Conservation (phyloP, 495 filamentous ascomycete genomes). For the Xylaria intraflava region DNA sequence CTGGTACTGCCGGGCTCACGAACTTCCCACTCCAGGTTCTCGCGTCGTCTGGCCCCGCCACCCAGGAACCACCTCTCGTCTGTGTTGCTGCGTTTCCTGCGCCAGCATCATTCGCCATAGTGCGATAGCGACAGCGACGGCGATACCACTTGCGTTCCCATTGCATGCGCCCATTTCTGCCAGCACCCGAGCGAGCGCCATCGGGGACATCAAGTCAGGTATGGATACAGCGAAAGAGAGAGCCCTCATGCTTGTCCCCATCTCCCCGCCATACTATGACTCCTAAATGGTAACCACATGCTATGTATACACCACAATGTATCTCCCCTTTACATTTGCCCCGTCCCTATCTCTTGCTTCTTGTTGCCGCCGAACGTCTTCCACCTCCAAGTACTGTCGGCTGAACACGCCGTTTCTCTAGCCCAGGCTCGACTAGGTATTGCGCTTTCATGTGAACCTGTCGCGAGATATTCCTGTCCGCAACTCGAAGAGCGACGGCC, state of each 20-base stretch:
- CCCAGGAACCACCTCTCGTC: conserved; percentile 1
- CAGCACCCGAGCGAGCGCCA: neutral
- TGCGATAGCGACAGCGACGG: neutral
- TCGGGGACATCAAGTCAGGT: neutral
- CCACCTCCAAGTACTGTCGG: neutral
- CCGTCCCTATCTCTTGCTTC: neutral
- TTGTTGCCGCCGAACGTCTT: neutral
- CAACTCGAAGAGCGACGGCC: neutral
- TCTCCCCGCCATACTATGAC: neutral
- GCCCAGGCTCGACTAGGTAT: neutral
- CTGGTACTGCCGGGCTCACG: neutral
- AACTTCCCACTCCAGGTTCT: neutral
- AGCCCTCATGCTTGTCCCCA: neutral
- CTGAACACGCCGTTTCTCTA: neutral
- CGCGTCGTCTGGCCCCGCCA: conserved; percentile 4
- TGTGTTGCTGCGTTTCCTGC: conserved; percentile 1
- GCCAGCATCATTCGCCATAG: neutral
- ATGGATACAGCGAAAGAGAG: neutral
- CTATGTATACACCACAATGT: neutral
- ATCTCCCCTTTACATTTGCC: neutral
- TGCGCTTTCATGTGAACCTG: neutral
- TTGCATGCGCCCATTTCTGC: neutral
- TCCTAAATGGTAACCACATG: neutral
- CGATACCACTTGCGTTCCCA: neutral
- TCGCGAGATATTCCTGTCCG: neutral